Conservation (phyloP, 2,329 filamentous ascomycete species). For the Stachybotrys elegans region DNA sequence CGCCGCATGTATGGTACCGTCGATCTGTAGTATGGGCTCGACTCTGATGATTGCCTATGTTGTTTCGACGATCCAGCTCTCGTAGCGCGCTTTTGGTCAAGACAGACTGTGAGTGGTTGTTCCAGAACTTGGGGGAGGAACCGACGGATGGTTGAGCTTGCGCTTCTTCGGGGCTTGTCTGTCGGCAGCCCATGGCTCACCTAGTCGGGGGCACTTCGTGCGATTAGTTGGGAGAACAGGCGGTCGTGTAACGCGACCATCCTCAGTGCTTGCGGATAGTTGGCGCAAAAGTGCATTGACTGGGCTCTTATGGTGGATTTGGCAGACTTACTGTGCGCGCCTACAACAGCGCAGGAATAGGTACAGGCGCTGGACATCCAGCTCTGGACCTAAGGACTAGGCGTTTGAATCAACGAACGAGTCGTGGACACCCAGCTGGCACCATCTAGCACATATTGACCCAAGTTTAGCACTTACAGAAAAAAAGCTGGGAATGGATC, state of each 20-base stretch:
- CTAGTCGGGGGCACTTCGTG: constrained; percentile 5
- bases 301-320: background rate
- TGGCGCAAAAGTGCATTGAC: constrained; percentile 6
- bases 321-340: background rate
- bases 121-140: constrained; percentile 6
- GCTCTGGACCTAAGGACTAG: background rate
- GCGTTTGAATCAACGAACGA: background rate
- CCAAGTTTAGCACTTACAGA: too few species aligned
- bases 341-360: background rate
- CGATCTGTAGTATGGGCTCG: background rate
- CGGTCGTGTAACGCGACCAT: constrained; percentile 6
- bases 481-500: too few species aligned
- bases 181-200: constrained; percentile 4
- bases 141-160: constrained; percentile 9
- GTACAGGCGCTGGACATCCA: background rate
- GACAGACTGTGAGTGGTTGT: constrained; percentile 6
- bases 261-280: constrained; percentile 5
- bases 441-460: background rate
- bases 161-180: constrained; percentile 6
- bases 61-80: constrained; percentile 7
- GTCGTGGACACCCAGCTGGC: background rate
- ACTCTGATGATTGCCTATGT: background rate
- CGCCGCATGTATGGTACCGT: constrained; percentile 5
- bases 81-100: constrained; percentile 7
- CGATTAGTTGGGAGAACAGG: constrained; percentile 6